Conservation (phyloP, 345 rosid genomes). For the Psidium guajava region DNA sequence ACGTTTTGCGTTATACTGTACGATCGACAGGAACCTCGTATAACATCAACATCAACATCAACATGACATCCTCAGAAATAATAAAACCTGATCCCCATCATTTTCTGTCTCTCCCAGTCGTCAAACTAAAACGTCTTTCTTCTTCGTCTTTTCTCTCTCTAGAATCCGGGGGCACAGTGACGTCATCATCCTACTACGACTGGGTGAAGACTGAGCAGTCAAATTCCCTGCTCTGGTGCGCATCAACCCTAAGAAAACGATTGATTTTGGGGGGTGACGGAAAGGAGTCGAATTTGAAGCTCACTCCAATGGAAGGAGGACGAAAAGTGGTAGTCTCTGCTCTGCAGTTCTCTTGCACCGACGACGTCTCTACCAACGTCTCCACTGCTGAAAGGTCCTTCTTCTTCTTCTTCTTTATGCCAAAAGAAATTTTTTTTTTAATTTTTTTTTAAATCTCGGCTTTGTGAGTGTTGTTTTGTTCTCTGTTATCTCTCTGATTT, state of each 20-base stretch:
- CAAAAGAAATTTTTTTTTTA: background rate
- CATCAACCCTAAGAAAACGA: background rate
- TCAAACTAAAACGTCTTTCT: background rate
- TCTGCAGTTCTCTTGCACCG: slow-evolving; percentile 78
- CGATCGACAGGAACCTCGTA: background rate
- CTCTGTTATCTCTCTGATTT: background rate
- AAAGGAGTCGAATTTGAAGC: background rate
- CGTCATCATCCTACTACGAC: background rate
- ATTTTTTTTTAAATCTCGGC: background rate
- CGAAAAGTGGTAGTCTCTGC: slow-evolving; percentile 59
- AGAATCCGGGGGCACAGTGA: background rate
- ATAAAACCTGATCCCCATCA: background rate
- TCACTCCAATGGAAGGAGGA: background rate
- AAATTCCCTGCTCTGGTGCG: background rate
- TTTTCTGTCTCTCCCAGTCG: background rate
- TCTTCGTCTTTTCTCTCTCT: background rate
- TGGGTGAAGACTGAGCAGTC: background rate
- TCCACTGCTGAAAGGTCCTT: slow-evolving; percentile 68
- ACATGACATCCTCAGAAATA: background rate
- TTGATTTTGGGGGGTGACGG: background rate
- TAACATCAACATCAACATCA: background rate
- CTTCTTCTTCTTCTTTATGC: background rate
- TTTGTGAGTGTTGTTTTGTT: background rate
- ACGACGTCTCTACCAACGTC: slow-evolving; percentile 59
- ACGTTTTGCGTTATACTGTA: background rate